Conservation (phyloP, 2,329 filamentous ascomycete genomes). For the Pseudopyrenochaeta lycopersici region DNA sequence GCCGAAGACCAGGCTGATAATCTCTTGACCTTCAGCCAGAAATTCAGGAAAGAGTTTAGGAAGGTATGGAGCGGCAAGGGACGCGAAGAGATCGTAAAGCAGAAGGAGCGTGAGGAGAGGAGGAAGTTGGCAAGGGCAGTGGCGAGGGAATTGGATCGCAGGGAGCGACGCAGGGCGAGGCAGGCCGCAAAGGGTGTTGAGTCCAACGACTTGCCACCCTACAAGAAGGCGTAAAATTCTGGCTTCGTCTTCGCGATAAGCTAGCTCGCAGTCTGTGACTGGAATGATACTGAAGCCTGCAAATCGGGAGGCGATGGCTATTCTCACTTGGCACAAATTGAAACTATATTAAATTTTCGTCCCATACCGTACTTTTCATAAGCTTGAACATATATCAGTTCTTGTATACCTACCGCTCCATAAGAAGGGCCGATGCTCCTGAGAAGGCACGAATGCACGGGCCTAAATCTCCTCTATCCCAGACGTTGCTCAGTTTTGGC, state of each 20-base stretch:
- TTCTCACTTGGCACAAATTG: constrained; percentile 15
- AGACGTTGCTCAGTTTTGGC: neutral
- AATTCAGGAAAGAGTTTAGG: constrained; percentile 41
- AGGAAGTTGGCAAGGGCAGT: constrained; percentile 43
- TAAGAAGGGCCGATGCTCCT: neutral
- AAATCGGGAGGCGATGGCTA: constrained; percentile 1
- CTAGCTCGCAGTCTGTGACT: neutral
- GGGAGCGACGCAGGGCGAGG: constrained; percentile 35
- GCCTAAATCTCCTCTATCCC: neutral
- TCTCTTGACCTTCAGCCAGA: constrained; percentile 38
- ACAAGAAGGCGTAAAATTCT: constrained; percentile 29
- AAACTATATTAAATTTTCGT: neutral
- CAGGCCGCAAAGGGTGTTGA: constrained; percentile 25
- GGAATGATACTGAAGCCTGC: neutral
- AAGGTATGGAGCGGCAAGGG: constrained; percentile 42
- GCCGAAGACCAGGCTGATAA: constrained; percentile 39
- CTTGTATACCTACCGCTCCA: neutral
- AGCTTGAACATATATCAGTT: neutral
- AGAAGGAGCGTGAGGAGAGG: constrained; percentile 42
- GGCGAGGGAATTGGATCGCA: constrained; percentile 37
- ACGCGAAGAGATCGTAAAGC: constrained; percentile 33
- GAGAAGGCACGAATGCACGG: neutral
- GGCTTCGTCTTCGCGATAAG: neutral
- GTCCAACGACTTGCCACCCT: constrained; percentile 32
- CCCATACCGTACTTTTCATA: neutral